A percentile compares a stretch with the other conserved stretches of the same genome.
Evolutionary conservation across 495 filamentous ascomycete genomes (phyloP).

Genomic region (Schizothecium vesticola): DNA sequence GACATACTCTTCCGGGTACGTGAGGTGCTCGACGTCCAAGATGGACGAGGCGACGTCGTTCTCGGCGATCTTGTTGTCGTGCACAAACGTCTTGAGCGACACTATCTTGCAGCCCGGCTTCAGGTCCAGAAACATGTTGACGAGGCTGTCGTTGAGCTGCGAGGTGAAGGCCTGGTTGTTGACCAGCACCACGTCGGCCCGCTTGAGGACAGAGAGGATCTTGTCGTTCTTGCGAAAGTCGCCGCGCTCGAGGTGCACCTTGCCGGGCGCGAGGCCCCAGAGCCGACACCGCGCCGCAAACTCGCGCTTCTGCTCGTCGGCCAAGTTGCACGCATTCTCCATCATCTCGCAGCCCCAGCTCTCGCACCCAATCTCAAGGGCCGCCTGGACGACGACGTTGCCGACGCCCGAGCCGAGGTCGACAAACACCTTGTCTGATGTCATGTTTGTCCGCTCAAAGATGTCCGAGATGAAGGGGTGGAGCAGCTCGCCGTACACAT

Average conservation of each 20-base stretch:
- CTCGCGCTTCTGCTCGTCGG: conserved; percentile 79
- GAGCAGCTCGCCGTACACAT: conserved; percentile 90
- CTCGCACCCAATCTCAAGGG: conserved; percentile 87
- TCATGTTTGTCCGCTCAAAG: conserved; percentile 71
- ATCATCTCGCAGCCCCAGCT: conserved; percentile 97
- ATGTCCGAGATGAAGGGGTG: conserved; percentile 76
- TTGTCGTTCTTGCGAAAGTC: conserved; percentile 74
- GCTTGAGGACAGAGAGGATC: conserved; percentile 66
- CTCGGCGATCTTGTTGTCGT: conserved; percentile 40
- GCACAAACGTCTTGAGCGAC: conserved; percentile 42
- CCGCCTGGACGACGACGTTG: conserved; percentile 91
- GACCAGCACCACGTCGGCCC: conserved; percentile 87
- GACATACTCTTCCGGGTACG: conserved; percentile 77
- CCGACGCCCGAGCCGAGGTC: conserved; percentile 94
- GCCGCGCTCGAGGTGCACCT: conserved; percentile 73
- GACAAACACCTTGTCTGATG: conserved; percentile 77
- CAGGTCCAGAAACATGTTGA: conserved; percentile 88
- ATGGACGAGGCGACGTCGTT: conserved; percentile 68
- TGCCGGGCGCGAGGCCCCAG: conserved; percentile 79
- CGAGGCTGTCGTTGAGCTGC: conserved; percentile 75
- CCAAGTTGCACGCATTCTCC: conserved; percentile 77
- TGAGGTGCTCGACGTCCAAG: conserved; percentile 64
- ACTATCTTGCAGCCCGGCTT: conserved; percentile 88
- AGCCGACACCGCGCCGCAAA: conserved; percentile 77
- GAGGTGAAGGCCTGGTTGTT: conserved; percentile 96